These are phyloP conservation scores for Spergularia bocconei DNA, from an alignment of 148 eudicot genomes.

Conservation along the genomic window DNA sequence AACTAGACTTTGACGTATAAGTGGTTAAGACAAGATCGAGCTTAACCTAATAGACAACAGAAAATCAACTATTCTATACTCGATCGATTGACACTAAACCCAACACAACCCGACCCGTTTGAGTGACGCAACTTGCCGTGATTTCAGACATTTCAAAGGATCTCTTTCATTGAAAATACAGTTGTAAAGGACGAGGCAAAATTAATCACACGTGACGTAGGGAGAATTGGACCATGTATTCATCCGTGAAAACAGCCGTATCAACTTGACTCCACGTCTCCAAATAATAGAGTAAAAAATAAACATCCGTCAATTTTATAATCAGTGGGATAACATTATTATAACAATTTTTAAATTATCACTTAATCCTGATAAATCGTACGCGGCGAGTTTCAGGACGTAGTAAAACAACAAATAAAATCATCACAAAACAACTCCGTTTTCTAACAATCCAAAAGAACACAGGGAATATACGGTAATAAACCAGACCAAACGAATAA, in stretches of 20 bases:
- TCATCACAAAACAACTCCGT: no score
- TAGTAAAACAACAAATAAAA: background rate
- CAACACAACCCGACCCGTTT: no score
- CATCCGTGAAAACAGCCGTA: constrained; percentile 5
- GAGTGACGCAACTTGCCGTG: no score
- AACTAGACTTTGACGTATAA: no score
- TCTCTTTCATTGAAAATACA: no score
- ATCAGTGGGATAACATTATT: background rate
- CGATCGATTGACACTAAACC: no score
- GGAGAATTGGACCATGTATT: background rate
- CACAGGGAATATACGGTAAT: background rate
- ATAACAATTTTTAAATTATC: background rate
- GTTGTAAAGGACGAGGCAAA: background rate
- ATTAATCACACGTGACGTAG: constrained; percentile 8
- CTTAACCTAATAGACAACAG: no score
- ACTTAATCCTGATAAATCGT: background rate
- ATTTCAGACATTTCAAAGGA: no score
- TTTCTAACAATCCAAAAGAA: background rate
- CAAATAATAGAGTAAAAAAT: background rate
- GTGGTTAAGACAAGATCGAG: no score
- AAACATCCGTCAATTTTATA: background rate
- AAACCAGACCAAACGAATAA: background rate
- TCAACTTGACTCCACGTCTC: constrained; percentile 3
- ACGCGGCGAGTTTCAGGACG: constrained; percentile 8
- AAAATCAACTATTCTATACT: no score